Evolutionary conservation across 164 flowering plant species (phyloP).

Genomic region (Kalanchoe fedtschenkoi): DNA sequence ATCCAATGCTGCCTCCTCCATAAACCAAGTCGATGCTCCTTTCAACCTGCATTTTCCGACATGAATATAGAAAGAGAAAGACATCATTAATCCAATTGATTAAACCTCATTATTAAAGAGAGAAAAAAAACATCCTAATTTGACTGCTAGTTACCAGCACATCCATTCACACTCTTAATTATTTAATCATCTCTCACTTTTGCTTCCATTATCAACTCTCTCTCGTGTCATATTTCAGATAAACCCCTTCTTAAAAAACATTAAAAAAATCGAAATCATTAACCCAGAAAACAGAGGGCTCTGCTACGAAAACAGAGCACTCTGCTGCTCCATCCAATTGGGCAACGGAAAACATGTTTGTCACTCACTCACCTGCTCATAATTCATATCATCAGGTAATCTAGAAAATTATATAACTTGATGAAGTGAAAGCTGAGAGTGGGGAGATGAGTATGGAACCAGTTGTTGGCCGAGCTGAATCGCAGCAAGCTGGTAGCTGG

Average conservation of each 20-base stretch:
- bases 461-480: constrained; percentile 64
- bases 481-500: constrained; percentile 66
- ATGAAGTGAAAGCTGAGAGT: neutral
- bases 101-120: neutral
- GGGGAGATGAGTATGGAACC: constrained; percentile 18
- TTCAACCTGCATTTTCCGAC: constrained; percentile 27
- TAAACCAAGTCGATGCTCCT: constrained; percentile 66
- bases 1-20: constrained; percentile 70
- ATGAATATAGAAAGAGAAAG: no score
- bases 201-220: no score
- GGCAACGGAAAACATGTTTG: neutral
- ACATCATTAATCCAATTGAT: neutral
- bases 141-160: no score
- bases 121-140: no score
- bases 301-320: neutral
- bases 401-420: neutral
- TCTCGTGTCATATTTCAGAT: no score
- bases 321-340: neutral
- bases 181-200: no score
- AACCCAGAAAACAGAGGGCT: neutral
- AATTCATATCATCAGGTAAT: no score
- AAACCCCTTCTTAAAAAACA: no score
- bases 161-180: no score
- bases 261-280: neutral
- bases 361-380: no score